Base-by-base conservation (phyloP, 345 rosid genomes). In the Ricinus communis region DNA sequence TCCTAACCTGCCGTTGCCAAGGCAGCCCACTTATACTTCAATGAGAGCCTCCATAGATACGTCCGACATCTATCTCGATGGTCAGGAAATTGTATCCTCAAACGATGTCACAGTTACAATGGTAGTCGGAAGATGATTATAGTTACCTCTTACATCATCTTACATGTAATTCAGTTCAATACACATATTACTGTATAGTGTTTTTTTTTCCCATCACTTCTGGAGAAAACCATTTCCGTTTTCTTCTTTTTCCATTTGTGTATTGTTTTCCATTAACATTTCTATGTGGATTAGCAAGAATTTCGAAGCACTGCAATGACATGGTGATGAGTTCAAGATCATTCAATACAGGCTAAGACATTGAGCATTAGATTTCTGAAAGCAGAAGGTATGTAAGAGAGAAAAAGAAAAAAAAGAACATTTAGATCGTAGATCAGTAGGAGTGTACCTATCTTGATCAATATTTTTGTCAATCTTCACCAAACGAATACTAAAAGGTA, bases 81-180 rank as follows among this genome's bases (percentile, higher is more conserved):
- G 74, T 68, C 87, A 77, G 1, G 91, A 85, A 47, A 71, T 71
- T 60, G 84, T 73, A 47, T 77, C 89, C 56, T 84, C 91, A 49
- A 90, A 84, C 38, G 85, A 83, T 63, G 13, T 88, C 47, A 86
- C 96, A 2, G 82, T 84, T 67, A 80, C 90, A 11, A 80, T 81
- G 75, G 53, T 82, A 28, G 62, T 59, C 3, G 96, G 90, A 33
- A 83, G 91, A 82, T 87, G 82, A 77, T 55, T 56, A 0, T 53
- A 14, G 22, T 31, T 41, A 11, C 69, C 36, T 40, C 38, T 36
- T 21, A 45, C 12, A 8, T 14, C 33, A 25, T 5, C 41, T 16
- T 41, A 18, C 21, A 14, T 41, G 25, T 65, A 8, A 33, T 36
- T 38, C 5, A 28, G 14, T 47, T 65, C 11, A 50, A 65, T 31